Percentiles rank a stretch among this genome's conserved stretches.
Conservation (phyloP, 345 rosid genomes). For the Erysimum cheiranthoides region DNA sequence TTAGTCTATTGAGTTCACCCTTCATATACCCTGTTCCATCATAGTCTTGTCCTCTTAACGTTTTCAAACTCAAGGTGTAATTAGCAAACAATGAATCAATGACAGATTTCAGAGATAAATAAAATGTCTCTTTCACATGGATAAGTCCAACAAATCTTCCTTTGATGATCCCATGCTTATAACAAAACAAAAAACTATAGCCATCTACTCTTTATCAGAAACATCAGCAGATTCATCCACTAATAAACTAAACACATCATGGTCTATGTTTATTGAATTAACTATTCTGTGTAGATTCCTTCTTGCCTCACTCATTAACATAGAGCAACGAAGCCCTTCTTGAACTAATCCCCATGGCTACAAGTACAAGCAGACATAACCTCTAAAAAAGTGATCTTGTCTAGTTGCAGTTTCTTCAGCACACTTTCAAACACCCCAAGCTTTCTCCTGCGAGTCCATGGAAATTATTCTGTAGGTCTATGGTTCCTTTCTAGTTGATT, state of each 20-base stretch:
- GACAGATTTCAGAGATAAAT: neutral
- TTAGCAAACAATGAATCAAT: neutral
- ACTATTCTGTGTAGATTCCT: no score
- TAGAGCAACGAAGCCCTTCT: no score
- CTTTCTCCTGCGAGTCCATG: no score
- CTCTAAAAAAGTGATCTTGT: no score
- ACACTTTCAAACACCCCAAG: no score
- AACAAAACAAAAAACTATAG: neutral
- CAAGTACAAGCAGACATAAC: no score
- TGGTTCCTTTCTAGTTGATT: no score
- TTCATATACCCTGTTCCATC: neutral
- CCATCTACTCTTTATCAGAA: neutral
- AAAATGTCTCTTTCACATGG: neutral
- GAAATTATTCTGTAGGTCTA: no score
- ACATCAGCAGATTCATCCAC: neutral
- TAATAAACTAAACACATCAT: neutral
- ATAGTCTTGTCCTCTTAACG: neutral
- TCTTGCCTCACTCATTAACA: no score
- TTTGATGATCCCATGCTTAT: neutral
- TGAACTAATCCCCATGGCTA: no score
- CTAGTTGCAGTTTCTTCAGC: no score
- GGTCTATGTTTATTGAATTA: conserved; percentile 19
- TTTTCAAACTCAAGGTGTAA: neutral
- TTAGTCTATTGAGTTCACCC: neutral
- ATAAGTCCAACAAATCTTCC: neutral